Evolutionary conservation across 1,284 basidiomycete genomes (phyloP), one percentile per base, ranked within the genome.

Genomic region (Tylopilus sp.): DNA sequence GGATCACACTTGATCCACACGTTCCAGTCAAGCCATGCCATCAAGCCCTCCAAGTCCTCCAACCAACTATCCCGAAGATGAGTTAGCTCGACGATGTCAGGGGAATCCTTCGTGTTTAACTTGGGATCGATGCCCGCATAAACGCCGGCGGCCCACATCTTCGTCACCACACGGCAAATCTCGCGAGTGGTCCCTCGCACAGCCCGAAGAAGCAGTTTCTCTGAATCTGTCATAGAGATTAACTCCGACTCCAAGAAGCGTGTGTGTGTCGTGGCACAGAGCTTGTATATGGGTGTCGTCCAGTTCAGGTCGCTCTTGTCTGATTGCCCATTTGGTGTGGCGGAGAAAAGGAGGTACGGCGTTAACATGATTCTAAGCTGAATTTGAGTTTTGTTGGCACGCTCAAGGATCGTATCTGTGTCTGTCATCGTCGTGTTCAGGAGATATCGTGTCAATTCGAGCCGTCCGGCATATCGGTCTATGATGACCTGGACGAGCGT

Each of bases 91-190:
- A 47, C 31, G 4, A 44, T 32, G 8, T 57, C 48, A 1, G 6
- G 37, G 19, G 24, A 24, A 4, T 47, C 48, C n/a, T 48, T 50
- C 5, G 41, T 35, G 22, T 56, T 53, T 6, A 58, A 42, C 9
- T 11, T 19, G 0, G 14, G 7, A 25, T 70, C 70, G 6, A 76
- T 32, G n/a, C 76, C 67, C 8, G 65, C 52, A 36, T 61, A 61
- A 29, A 76, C 64, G 24, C 73, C 72, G 33, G 70, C 58, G 5
- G 68, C 68, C 78, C 80, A 83, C 58, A 81, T 66, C 29, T 64
- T 68, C 2, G 72, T 74, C 41, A 77, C 43, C 7, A 76, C 71
- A 0, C 77, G 69, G 53, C 80, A 82, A 22, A 82, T 78, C 61
- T 81, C 78, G 25, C 61, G 69, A 1, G 53, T 67, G 0, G 73